Evolutionary conservation across 2,329 filamentous ascomycete genomes (phyloP).

Genomic region (Calonectria multiphialidica): DNA sequence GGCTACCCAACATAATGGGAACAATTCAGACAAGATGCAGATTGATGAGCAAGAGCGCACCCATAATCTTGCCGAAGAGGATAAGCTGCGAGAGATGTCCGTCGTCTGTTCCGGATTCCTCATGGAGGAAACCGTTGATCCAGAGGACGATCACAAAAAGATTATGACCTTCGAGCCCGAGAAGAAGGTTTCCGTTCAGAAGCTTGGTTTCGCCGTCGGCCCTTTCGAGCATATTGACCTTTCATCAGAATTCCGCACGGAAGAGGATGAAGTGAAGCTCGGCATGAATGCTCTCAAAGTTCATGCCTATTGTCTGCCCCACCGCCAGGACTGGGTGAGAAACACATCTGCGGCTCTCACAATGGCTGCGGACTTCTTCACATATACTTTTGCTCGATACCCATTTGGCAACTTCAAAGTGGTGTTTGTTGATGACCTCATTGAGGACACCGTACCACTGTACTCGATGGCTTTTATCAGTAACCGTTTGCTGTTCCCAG

Average conservation of each 20-base stretch:
- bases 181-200: conserved; percentile 83
- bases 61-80: conserved; percentile 74
- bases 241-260: conserved; percentile 85
- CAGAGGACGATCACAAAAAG: conserved; percentile 83
- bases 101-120: conserved; percentile 93
- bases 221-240: conserved; percentile 96
- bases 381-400: conserved; percentile 88
- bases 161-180: conserved; percentile 86
- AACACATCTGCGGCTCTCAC: conserved; percentile 90
- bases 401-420: conserved; percentile 94
- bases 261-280: conserved; percentile 91
- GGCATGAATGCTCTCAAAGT: conserved; percentile 90
- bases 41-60: conserved; percentile 55
- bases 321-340: conserved; percentile 82
- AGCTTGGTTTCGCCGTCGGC: conserved; percentile 93
- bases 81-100: conserved; percentile 88
- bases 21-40: conserved; percentile 53
- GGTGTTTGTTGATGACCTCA: conserved; percentile 92
- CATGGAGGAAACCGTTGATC: conserved; percentile 84
- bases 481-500: conserved; percentile 85
- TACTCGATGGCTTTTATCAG: conserved; percentile 91
- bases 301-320: conserved; percentile 91
- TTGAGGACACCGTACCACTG: conserved; percentile 79
- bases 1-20: conserved; percentile 54
- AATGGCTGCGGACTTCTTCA: conserved; percentile 90